Evolutionary conservation across 192 early-diverging fungal species (phyloP), one percentile per base, ranked within the genome.

Genomic region (Pecoramyces ruminantium): DNA sequence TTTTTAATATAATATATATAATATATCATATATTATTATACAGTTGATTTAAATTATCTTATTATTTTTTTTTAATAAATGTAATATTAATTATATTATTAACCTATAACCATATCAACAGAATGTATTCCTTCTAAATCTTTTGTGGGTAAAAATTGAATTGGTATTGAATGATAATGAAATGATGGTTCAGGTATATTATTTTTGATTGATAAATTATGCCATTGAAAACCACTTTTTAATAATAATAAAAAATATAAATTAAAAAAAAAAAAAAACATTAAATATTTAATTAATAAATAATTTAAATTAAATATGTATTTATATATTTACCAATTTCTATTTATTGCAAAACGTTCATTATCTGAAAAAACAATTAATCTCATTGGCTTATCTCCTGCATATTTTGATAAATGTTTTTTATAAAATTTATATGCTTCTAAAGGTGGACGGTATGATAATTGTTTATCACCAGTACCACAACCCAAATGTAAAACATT

Each of bases 321-420:
- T n/a, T n/a, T n/a, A n/a, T n/a, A 78, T 29, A 38, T 83, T 84
- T 84, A 92, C 93, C 93, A 94, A 79, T 94, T 89, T 13, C 91
- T 92, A 29, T 82, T 86, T 17, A 51, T 51, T 21, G 42, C 42
- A 21, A 51, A 51, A 17, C 42, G 42, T 51, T 51, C 42, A 21
- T 51, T 51, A 51, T 51, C 42, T 4, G 42, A 51, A 51, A 51
- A 51, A 21, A 51, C 42, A 51, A 51, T 17, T 21, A 51, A 51
- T 51, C 42, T 51, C 42, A 51, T 51, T 17, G 15, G 42, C 21
- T 51, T 51, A 51, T 51, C 42, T 6, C 16, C 16, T 4, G 42
- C 42, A 51, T 51, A 51, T 51, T 51, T 51, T 51, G 42, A 51
- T 51, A 51, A 51, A 21, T 51, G 42, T 21, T 51, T 51, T 21